Conservation (phyloP, 1,139 yeast species). For the Kurtzmaniella quercitrusa region DNA sequence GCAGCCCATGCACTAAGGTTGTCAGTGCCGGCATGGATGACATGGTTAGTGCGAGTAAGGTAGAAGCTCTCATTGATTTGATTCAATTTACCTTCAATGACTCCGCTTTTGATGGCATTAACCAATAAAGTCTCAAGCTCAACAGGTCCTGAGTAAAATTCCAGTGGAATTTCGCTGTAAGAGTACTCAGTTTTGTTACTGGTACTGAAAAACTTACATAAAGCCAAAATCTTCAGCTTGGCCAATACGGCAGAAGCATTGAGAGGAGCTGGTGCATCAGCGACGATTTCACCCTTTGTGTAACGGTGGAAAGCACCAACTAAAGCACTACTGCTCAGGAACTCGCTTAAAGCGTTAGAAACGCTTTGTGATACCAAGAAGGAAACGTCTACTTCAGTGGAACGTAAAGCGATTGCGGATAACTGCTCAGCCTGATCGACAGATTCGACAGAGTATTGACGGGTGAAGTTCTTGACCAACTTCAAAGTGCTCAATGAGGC, state of each 20-base stretch:
- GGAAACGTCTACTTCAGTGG: conserved; percentile 43
- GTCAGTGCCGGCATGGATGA: conserved; percentile 35
- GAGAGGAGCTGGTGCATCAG: conserved; percentile 8
- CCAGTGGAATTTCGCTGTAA: conserved; percentile 36
- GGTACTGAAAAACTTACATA: conserved; percentile 35
- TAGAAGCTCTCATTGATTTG: conserved; percentile 42
- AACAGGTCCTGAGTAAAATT: conserved; percentile 22
- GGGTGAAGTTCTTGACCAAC: conserved; percentile 34
- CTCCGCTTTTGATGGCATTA: conserved; percentile 42
- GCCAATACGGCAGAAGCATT: conserved; percentile 16
- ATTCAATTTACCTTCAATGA: conserved; percentile 46
- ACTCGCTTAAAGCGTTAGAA: conserved; percentile 25
- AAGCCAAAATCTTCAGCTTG: conserved; percentile 41
- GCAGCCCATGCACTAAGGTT: conserved; percentile 35
- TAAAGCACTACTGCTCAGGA: conserved; percentile 17
- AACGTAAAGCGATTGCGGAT: conserved; percentile 34
- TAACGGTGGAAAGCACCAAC: conserved; percentile 30
- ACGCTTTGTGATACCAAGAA: conserved; percentile 42
- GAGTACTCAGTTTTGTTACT: conserved; percentile 26
- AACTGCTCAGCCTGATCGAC: conserved; percentile 31
- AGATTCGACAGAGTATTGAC: conserved; percentile 17
- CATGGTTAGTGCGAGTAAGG: conserved; percentile 41
- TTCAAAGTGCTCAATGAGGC: conserved; percentile 29
- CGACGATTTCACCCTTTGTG: conserved; percentile 31
- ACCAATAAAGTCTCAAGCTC: conserved; percentile 43